A percentile compares a stretch with the other conserved stretches of the same genome.
Conservation (phyloP, 768 basidiomycete species). For the Leccinum ochraceum region DNA sequence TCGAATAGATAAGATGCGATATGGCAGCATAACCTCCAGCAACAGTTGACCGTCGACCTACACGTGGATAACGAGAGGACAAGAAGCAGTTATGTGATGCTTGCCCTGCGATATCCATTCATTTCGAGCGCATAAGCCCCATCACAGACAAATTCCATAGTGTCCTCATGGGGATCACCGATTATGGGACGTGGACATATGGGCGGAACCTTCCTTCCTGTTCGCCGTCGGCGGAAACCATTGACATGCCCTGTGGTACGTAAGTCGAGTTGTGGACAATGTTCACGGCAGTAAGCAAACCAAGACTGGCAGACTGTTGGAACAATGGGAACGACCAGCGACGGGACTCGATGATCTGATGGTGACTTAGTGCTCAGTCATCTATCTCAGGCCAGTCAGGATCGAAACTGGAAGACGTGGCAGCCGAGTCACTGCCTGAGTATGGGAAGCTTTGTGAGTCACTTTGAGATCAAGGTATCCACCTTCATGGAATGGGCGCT, state of each 20-base stretch:
- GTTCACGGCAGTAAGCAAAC: background rate
- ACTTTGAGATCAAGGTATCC: background rate
- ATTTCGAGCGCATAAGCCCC: background rate
- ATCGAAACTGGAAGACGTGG: background rate
- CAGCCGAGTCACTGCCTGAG: background rate
- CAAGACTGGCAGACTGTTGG: background rate
- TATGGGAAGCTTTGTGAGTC: background rate
- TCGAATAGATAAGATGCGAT: conserved; percentile 67
- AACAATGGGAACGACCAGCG: background rate
- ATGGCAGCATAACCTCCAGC: conserved; percentile 63
- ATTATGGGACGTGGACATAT: background rate
- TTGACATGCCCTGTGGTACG: background rate
- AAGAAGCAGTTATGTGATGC: background rate
- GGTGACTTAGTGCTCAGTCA: background rate
- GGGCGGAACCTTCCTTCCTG: background rate
- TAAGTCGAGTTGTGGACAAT: background rate
- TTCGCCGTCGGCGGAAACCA: background rate
- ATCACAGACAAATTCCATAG: background rate
- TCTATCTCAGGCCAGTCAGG: background rate
- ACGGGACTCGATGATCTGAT: background rate
- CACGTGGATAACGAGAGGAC: background rate
- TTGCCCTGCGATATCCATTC: background rate
- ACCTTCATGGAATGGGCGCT: background rate
- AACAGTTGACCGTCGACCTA: conserved; percentile 58
- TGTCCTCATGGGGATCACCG: background rate